Evolutionary conservation across 1,284 basidiomycete genomes (phyloP), one percentile per base, ranked within the genome.

Genomic region (Cronartium quercuum): DNA sequence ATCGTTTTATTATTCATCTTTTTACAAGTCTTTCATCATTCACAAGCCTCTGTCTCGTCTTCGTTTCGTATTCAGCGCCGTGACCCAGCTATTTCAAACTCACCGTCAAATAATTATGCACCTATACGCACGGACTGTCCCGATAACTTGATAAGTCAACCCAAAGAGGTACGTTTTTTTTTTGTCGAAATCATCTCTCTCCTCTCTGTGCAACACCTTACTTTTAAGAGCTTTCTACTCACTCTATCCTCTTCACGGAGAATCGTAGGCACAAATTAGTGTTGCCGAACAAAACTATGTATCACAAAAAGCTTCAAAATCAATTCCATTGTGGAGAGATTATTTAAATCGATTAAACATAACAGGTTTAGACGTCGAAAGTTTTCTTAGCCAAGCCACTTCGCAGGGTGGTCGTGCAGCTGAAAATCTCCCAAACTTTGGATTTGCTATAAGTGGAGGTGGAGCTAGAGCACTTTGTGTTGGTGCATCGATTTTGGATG

Each of bases 31-130:
- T 29, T 47, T 12, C 21, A 24, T 57, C 47, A 44, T 57, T n/a
- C 15, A 57, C 2, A 42, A 40, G 15, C 24, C 63, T 29, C 12
- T 41, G 38, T 24, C 51, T 21, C 29, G 34, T n/a, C 55, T 63
- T 13, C 42, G 10, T 55, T 63, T 3, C n/a, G 51, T 34, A 15
- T 70, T 55, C 44, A 47, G n/a, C 61, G 62, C 38, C 64, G 70
- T n/a, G 70, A 74, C 38, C 55, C 64, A 3, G 70, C 70, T 21
- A 21, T 74, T n/a, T 0, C 35, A 3, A 34, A 15, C 24, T 66
- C 70, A 35, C 70, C 70, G 4, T 74, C 70, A 10, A 51, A 42
- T 21, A 74, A 66, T 42, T 74, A 74, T 38, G 63, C 70, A 29
- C 70, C 70, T 9, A 40, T 60, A 24, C 57, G 65, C 24, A 44